These are phyloP conservation scores for Saccharum spontaneum DNA, from an alignment of 176 grass and related monocot species.

Conservation along the genomic window DNA sequence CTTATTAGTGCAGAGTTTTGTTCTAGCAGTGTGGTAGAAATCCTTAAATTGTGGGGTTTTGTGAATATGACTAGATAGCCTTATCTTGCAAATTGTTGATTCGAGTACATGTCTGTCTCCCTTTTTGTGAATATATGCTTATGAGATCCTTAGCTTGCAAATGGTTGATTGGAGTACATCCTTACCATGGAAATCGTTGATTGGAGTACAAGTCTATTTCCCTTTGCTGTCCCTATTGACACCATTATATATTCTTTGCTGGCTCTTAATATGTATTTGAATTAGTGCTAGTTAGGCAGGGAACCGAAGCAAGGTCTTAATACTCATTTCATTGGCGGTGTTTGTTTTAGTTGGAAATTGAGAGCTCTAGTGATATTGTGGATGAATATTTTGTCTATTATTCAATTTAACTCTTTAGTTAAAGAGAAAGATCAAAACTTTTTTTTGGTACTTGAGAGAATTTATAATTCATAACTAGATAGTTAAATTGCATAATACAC, in stretches of 20 bases:
- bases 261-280: not conserved
- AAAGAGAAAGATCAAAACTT: not conserved
- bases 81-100: not conserved
- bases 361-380: not conserved
- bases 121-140: not conserved
- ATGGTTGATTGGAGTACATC: too few relatives aligned
- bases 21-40: not conserved
- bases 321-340: not conserved
- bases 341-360: too few relatives aligned
- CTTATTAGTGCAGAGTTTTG: not conserved
- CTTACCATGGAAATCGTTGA: too few relatives aligned
- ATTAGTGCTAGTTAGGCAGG: not conserved
- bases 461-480: not conserved
- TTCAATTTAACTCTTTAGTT: not conserved
- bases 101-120: not conserved
- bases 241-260: not conserved
- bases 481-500: not conserved
- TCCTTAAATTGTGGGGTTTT: not conserved
- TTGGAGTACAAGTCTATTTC: not conserved
- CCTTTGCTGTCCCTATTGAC: not conserved
- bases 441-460: not conserved
- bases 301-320: not conserved
- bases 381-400: not conserved
- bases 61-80: not conserved
- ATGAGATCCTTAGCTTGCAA: too few relatives aligned